These are phyloP conservation scores for Mycena leptocephala DNA, from an alignment of 768 basidiomycete species.

Conservation along the genomic window DNA sequence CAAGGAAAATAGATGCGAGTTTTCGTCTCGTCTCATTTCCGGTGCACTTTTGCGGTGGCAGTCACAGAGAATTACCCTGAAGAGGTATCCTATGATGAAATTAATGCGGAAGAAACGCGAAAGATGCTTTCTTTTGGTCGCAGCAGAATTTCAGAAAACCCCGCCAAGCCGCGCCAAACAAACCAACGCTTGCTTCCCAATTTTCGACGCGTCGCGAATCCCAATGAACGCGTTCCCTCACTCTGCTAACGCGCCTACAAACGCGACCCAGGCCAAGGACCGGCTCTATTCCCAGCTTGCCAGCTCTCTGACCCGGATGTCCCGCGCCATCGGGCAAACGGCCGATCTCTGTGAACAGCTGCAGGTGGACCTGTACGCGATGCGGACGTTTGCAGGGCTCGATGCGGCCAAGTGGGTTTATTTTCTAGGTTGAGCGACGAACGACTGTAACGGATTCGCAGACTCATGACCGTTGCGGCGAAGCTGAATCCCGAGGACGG, in stretches of 20 bases:
- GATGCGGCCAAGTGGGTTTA: conserved; percentile 85
- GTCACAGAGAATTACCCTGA: no score
- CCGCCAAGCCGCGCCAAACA: not conserved
- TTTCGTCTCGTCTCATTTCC: no score
- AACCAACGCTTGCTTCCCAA: not conserved
- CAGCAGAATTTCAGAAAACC: no score
- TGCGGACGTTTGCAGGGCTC: conserved; percentile 84
- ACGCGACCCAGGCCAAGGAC: conserved; percentile 85
- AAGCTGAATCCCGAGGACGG: conserved; percentile 55
- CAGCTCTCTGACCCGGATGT: conserved; percentile 77
- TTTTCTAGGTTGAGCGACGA: no score
- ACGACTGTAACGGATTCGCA: no score
- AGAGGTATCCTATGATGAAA: no score
- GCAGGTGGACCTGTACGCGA: conserved; percentile 82
- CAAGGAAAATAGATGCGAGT: no score
- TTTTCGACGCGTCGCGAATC: not conserved
- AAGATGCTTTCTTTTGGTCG: no score
- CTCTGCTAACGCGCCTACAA: conserved; percentile 58
- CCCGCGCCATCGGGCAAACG: conserved; percentile 78
- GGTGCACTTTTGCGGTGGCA: no score
- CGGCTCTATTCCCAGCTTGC: conserved; percentile 86
- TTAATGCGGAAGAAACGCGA: no score
- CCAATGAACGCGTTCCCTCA: conserved; percentile 32
- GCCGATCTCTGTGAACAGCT: conserved; percentile 85
- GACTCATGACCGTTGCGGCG: conserved; percentile 68